phyloP scores from a whole-genome alignment of 83 land plant genomes.

The Diphasiastrum complanatum region DNA sequence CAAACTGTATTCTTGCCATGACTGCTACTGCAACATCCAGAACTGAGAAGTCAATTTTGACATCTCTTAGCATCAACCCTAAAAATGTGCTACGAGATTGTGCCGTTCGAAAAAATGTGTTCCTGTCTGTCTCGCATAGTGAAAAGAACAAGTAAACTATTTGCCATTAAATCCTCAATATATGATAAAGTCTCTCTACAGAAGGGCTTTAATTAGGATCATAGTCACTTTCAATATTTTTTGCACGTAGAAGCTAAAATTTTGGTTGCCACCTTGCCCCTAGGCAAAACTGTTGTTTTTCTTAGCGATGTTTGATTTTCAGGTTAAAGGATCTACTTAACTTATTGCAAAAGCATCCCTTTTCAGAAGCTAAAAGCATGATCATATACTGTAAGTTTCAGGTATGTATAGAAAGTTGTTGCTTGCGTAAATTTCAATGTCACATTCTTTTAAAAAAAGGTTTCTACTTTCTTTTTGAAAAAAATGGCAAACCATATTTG shows the following conservation, averaged over 20 bases:
- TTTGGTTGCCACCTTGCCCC: too few relatives aligned
- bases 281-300: too few relatives aligned
- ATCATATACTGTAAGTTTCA: slow-evolving; percentile 96
- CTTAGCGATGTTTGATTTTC: too few relatives aligned
- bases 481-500: too few relatives aligned
- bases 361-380: slow-evolving; percentile 53
- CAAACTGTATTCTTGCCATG: slow-evolving; percentile 80
- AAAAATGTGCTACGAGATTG: slow-evolving; percentile 47
- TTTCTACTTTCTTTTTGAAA: not conserved
- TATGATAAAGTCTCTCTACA: not conserved
- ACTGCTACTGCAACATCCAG: slow-evolving; percentile 89
- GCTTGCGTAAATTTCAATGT: not conserved
- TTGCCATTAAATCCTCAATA: not conserved
- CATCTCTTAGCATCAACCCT: slow-evolving; percentile 53
- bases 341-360: slow-evolving; percentile 57
- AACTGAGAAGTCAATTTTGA: slow-evolving; percentile 56
- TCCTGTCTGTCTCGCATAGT: slow-evolving; percentile 52
- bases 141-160: slow-evolving; percentile 20
- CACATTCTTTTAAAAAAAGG: not conserved
- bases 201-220: too few relatives aligned
- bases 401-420: slow-evolving; percentile 32
- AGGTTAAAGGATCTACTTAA: slow-evolving; percentile 67
- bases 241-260: too few relatives aligned
- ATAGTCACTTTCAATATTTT: too few relatives aligned
- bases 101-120: slow-evolving; percentile 59